Base-by-base conservation (phyloP, 2,329 filamentous ascomycete species). In the Nothopassalora personata region DNA sequence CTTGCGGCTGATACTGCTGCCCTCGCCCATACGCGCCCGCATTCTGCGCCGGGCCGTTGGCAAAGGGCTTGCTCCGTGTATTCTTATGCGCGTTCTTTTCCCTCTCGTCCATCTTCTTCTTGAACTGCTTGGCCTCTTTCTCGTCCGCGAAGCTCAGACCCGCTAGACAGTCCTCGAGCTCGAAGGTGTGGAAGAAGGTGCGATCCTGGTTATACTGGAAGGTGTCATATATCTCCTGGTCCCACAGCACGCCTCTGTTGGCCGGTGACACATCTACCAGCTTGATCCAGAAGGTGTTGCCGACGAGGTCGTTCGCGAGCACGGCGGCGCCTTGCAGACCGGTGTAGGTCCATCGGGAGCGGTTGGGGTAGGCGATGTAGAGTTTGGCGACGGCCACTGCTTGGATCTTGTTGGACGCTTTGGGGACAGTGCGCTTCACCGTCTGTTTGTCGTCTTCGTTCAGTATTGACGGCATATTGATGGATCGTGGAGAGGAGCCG, bases 161-260 rank as follows among this genome's bases (percentile, higher is more conserved):
- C 5, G 91, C 94, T 61, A 95, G 79, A 70, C 91, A 97, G 64
- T 95, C 86, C 75, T 97, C 92, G 57, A 96, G 83, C 77, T 99
- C 94, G 73, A 99, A 99, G 5, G 90, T 91, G 76, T 97, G 92
- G 77, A 99, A 99, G 77, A 97, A 99, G 60, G 90, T 93, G 62
- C 94, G 87, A 74, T 99, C 94, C 72, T 97, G 93, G 76, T 97
- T 96, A 80, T 97, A 99, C 64, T 82, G 81, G 81, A 96, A 97
- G 53, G 86, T 86, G 68, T 99, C 93, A 77, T 96, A 99, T 69
- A 99, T 91, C 76, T 99, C 94, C 77, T 97, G 93, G 71, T 96
- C 92, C 91, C 91, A 97, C 70, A 97, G 88, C 53, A 97, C 91
- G 59, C 93, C 92, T 72, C 88, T 85, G 71, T 86, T 87, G 53